Conservation (phyloP, 441 rosid genomes). For the Adansonia madagascariensis region DNA sequence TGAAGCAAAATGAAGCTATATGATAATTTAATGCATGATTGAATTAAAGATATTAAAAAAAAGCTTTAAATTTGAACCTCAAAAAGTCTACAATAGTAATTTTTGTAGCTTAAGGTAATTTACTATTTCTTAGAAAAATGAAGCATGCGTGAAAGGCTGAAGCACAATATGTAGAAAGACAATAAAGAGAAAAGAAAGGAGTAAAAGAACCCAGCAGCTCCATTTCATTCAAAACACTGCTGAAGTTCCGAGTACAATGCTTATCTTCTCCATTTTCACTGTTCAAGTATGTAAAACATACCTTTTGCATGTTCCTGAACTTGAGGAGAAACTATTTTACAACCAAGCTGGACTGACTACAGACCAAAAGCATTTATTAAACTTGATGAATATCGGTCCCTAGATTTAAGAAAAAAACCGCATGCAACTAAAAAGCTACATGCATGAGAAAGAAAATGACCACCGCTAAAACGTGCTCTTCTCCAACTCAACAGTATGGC, state of each 20-base stretch:
- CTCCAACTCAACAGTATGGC: neutral
- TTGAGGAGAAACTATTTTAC: neutral
- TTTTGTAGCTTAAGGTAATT: neutral
- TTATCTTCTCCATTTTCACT: neutral
- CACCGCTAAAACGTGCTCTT: neutral
- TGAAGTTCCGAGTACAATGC: neutral
- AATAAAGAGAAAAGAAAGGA: slow-evolving; percentile 3
- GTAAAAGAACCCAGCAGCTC: neutral
- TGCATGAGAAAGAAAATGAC: neutral
- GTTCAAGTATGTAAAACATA: neutral
- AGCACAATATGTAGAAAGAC: slow-evolving; percentile 7
- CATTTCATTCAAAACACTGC: neutral
- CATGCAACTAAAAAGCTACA: neutral
- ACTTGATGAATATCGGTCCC: neutral
- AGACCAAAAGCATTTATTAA: neutral
- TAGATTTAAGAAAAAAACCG: neutral
- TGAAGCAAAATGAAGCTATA: neutral
- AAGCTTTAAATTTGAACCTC: slow-evolving; percentile 4
- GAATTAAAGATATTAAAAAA: neutral
- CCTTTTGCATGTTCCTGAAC: neutral
- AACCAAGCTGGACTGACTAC: neutral
- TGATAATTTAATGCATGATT: neutral
- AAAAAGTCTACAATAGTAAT: neutral
- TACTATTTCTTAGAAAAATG: neutral
- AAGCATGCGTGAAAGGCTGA: neutral